Evolutionary conservation across 495 filamentous ascomycete genomes (phyloP), one percentile per base, ranked within the genome.

Genomic region (Glarea lozoyensis): DNA sequence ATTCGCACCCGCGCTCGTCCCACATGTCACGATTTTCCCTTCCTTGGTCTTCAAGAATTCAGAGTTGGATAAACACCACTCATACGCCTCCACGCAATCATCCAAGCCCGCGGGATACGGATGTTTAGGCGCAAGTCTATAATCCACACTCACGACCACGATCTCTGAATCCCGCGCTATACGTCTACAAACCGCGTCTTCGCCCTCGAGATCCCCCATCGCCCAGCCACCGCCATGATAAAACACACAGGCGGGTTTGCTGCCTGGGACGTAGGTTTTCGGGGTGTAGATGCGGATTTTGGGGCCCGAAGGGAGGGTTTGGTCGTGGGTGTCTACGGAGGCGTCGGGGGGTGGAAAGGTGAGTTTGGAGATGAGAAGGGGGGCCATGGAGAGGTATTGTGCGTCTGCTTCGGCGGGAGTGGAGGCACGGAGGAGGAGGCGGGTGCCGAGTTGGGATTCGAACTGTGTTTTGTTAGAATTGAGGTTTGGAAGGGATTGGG

Each of bases 51-150:
- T 46, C 24, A 46, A 23, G 9, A 12, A 27, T 21, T 12, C 10
- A 10, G 43, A 20, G 32, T 46, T 46, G n/a, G 38, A 16, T 4
- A 46, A 13, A 10, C 38, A 43, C 56, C 53, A 59, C 2, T 47
- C 12, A 10, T 51, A 32, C 0, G 19, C 53, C 18, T 21, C 31
- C 1, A 51, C 19, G 2, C 46, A 42, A 27, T 59, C 56, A 31
- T 55, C 36, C 6, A 50, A 37, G 10, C 51, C 42, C 4, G 54
- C 38, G 4, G 54, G 52, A 20, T 45, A 57, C 10, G 45, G 44
- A 21, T 53, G 36, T 11, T 48, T 51, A 6, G 56, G 56, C 4
- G 56, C 54, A 15, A 53, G 57, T 10, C 57, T 53, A 29, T 58
- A 60, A 36, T 52, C 45, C 30, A 60, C 38, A 7, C 45, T 42